Evolutionary conservation across 2,329 filamentous ascomycete genomes (phyloP).

Genomic region (Colletotrichum viniferum): DNA sequence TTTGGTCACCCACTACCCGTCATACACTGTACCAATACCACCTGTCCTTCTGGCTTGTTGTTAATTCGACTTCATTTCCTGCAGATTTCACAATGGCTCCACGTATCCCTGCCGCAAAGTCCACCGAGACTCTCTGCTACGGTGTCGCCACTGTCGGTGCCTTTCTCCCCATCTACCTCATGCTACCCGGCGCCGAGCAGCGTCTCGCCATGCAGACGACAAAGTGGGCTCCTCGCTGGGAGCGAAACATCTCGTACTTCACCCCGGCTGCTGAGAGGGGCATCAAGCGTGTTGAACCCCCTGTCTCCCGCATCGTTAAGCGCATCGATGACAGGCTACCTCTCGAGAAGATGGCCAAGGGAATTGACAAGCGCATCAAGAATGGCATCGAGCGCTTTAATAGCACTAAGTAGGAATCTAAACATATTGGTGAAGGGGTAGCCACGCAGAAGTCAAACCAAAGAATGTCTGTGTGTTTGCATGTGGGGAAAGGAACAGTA

Average conservation of each 20-base stretch:
- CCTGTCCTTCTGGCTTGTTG: neutral
- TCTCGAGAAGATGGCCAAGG: slow-evolving; percentile 54
- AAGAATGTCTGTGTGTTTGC: neutral
- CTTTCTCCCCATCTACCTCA: slow-evolving; percentile 61
- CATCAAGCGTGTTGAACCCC: slow-evolving; percentile 57
- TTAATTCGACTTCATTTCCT: neutral
- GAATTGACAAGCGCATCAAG: slow-evolving; percentile 52
- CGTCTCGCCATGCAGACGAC: slow-evolving; percentile 57
- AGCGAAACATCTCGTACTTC: slow-evolving; percentile 61
- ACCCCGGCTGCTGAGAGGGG: slow-evolving; percentile 49
- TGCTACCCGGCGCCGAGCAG: slow-evolving; percentile 61
- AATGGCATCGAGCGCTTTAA: slow-evolving; percentile 43
- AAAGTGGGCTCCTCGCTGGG: slow-evolving; percentile 65
- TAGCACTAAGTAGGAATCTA: neutral
- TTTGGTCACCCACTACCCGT: neutral
- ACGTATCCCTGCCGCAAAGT: slow-evolving; percentile 53
- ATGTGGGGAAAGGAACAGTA: neutral
- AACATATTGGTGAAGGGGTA: neutral
- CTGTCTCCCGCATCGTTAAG: slow-evolving; percentile 48
- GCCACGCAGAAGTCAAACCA: neutral
- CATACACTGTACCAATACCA: neutral
- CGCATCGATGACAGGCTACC: slow-evolving; percentile 51
- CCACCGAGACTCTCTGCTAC: slow-evolving; percentile 56
- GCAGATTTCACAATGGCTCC: slow-evolving; percentile 36
- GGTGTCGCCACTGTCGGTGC: slow-evolving; percentile 57